Evolutionary conservation across 1,284 basidiomycete genomes (phyloP).

Genomic region (Rhodotorula sp.): DNA sequence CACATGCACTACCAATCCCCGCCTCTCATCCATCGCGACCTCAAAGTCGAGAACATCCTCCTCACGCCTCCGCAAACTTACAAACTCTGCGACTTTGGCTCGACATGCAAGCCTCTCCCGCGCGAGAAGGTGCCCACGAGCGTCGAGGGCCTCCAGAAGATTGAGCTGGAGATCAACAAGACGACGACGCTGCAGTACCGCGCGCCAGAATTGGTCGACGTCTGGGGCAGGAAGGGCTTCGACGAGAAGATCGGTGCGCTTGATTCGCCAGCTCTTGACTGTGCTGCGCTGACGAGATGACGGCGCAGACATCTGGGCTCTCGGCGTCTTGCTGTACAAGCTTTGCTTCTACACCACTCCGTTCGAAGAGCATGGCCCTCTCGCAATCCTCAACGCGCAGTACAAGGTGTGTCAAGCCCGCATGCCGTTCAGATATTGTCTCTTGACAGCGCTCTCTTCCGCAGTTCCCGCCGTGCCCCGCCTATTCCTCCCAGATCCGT

Average conservation of each 20-base stretch:
- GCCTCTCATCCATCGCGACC: slow-evolving; percentile 89
- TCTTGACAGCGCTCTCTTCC: neutral
- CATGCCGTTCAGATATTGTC: neutral
- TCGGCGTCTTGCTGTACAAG: slow-evolving; percentile 75
- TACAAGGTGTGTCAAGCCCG: slow-evolving; percentile 58
- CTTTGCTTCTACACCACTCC: slow-evolving; percentile 98
- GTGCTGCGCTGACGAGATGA: neutral
- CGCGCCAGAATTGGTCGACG: slow-evolving; percentile 97
- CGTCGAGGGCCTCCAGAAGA: slow-evolving; percentile 63
- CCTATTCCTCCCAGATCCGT: slow-evolving; percentile 84
- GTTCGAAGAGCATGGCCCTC: slow-evolving; percentile 83
- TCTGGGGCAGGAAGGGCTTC: slow-evolving; percentile 73
- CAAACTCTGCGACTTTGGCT: slow-evolving; percentile 98
- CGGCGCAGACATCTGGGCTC: slow-evolving; percentile 66
- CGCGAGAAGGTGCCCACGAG: slow-evolving; percentile 42
- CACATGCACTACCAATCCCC: slow-evolving; percentile 93
- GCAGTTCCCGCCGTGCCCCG: slow-evolving; percentile 79
- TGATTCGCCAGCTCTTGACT: neutral
- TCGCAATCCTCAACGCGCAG: slow-evolving; percentile 95
- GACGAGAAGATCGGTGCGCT: slow-evolving; percentile 75
- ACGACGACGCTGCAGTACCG: slow-evolving; percentile 52
- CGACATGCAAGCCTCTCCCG: slow-evolving; percentile 70
- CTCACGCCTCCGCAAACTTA: slow-evolving; percentile 67
- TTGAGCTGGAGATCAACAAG: slow-evolving; percentile 84
- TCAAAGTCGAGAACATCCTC: slow-evolving; percentile 98